Base-by-base conservation (phyloP, 352 stramenopile genomes). In the Elongisporangium anandrum region DNA sequence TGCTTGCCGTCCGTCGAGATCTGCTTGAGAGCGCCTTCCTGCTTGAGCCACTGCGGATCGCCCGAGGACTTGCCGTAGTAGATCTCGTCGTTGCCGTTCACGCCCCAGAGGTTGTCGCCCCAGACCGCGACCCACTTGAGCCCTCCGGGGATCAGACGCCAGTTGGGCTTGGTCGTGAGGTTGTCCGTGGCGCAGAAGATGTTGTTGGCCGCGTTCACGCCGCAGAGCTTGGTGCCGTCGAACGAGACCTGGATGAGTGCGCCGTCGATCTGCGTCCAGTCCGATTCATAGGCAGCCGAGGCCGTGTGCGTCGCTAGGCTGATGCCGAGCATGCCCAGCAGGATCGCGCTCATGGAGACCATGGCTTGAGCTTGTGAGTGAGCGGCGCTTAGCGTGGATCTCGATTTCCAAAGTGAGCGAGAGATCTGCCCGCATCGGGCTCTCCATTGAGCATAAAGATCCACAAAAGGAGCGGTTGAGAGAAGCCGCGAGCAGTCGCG, bases 1-100 rank as follows among this genome's bases (percentile, higher is more conserved):
- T 74, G 67, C 60, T 71, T 74, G 54, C 64, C 64, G 58, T 75
- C 68, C n/a, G 56, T 54, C 20, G 64, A 56, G 55, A 72, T 58
- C 52, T 66, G 55, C 55, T 69, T 66, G 60, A 75, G 54, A 21
- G 15, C 50, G 15, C 64, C 60, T 1, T 50, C 48, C 2, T 72
- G 47, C 22, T 57, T 16, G 22, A 39, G 17, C 68, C 68, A 75
- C 5, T 54, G n/a, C 20, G 57, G 57, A 17, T 64, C 53, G 23
- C 34, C 59, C 3, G 9, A 20, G 10, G 50, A 29, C 3, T 48
- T 50, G 17, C 57, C 61, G 13, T 21, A 57, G 45, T 17, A 63
- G 57, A 75, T 56, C n/a, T 70, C 49, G 56, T 67, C 47, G 23
- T 58, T 34, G 41, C 26, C 23, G 64, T 57, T 65, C 16, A 70